phyloP scores from a whole-genome alignment of 2,329 filamentous ascomycete genomes.

The Fusarium cyanostomum region DNA sequence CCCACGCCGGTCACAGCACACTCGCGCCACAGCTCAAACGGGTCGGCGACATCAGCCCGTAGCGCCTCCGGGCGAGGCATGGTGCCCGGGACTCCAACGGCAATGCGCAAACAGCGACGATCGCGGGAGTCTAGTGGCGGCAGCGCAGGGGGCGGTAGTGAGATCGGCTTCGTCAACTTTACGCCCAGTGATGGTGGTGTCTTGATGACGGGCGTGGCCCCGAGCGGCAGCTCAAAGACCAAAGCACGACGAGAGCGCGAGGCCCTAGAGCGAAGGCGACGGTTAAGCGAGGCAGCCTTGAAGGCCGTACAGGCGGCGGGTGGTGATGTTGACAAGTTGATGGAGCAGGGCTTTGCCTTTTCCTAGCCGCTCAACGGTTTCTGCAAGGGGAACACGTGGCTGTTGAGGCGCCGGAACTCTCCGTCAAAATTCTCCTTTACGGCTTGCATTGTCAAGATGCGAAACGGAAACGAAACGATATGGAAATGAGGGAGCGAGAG shows the following conservation, averaged over 20 bases:
- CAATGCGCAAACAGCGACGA: slow-evolving; percentile 52
- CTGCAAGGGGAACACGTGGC: slow-evolving; percentile 22
- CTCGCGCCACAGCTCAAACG: slow-evolving; percentile 54
- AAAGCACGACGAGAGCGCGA: slow-evolving; percentile 93
- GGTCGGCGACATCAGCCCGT: slow-evolving; percentile 48
- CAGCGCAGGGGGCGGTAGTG: slow-evolving; percentile 41
- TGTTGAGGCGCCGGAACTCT: slow-evolving; percentile 13
- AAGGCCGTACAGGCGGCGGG: slow-evolving; percentile 76
- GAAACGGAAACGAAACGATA: not conserved
- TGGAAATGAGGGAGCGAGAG: not conserved
- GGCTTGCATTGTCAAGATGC: slow-evolving; percentile 2
- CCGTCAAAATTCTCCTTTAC: not conserved
- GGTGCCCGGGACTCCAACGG: slow-evolving; percentile 52
- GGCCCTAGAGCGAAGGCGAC: slow-evolving; percentile 77
- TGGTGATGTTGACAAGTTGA: slow-evolving; percentile 68
- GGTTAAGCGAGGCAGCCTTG: slow-evolving; percentile 73
- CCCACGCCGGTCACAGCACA: slow-evolving; percentile 51
- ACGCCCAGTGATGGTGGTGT: slow-evolving; percentile 81
- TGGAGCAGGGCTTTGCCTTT: slow-evolving; percentile 60
- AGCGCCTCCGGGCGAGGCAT: slow-evolving; percentile 50
- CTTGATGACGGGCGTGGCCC: slow-evolving; percentile 90
- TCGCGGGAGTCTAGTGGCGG: slow-evolving; percentile 49
- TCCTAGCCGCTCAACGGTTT: slow-evolving; percentile 34
- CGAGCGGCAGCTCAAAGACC: slow-evolving; percentile 90
- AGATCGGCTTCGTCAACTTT: slow-evolving; percentile 84